These are phyloP conservation scores for Neospermospora avenae DNA, from an alignment of 2,329 filamentous ascomycete genomes.

Conservation along the genomic window DNA sequence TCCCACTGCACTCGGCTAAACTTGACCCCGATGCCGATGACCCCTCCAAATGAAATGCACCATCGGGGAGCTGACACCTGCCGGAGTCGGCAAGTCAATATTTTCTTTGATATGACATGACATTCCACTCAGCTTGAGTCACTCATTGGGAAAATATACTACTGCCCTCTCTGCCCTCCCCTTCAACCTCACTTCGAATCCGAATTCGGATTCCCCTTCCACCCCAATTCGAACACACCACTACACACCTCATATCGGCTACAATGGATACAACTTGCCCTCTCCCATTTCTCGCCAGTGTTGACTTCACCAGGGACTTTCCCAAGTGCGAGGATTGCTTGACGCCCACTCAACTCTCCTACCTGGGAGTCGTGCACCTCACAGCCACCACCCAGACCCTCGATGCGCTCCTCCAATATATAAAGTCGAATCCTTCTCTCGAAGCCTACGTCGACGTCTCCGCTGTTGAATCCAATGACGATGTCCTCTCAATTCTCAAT, in stretches of 20 bases:
- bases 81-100: conserved; percentile 15
- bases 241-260: conserved; percentile 13
- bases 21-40: conserved; percentile 3
- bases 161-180: not conserved
- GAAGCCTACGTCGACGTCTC: conserved; percentile 76
- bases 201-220: conserved; percentile 10
- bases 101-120: no score
- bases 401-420: conserved; percentile 38
- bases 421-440: conserved; percentile 49
- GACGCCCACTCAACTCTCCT: conserved; percentile 53
- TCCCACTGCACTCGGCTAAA: not conserved
- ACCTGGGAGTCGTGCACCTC: conserved; percentile 58
- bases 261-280: conserved; percentile 63
- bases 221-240: no score
- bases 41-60: conserved; percentile 23
- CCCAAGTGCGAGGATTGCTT: conserved; percentile 51
- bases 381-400: conserved; percentile 40
- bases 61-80: not conserved
- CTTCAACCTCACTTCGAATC: not conserved
- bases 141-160: no score
- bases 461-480: conserved; percentile 62
- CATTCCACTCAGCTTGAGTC: not conserved
- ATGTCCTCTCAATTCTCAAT: conserved; percentile 78
- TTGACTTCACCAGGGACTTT: conserved; percentile 49
- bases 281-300: conserved; percentile 59